Conservation (phyloP, 148 eudicot genomes). For the Vaccinium macrocarpon region DNA sequence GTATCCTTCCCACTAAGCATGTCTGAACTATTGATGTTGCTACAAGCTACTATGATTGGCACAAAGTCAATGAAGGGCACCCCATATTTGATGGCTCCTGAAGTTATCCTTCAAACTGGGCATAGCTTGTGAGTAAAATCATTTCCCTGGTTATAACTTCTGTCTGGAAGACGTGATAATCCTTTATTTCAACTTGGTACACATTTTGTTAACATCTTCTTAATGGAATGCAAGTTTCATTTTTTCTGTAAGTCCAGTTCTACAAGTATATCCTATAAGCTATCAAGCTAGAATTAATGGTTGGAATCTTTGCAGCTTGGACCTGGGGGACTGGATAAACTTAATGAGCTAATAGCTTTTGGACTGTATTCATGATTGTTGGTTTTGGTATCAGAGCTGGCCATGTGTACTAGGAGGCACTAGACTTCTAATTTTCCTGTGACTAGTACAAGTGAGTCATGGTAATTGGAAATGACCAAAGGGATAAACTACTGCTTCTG, state of each 20-base stretch:
- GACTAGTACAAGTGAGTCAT: background rate
- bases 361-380: background rate
- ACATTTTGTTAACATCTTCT: background rate
- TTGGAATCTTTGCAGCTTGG: background rate
- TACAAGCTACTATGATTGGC: too few species aligned
- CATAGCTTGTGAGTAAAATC: constrained; percentile 31
- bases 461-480: background rate
- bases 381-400: background rate
- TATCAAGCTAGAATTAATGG: too few species aligned
- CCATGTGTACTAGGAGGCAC: background rate
- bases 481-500: background rate
- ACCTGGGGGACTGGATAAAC: too few species aligned
- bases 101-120: constrained; percentile 66
- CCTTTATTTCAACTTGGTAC: background rate
- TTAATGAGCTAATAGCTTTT: background rate
- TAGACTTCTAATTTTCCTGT: background rate
- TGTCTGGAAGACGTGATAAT: background rate
- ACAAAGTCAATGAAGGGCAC: too few species aligned
- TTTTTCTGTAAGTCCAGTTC: background rate
- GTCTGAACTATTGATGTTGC: too few species aligned
- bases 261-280: too few species aligned
- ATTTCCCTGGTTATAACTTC: background rate
- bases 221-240: background rate
- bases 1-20: too few species aligned
- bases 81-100: constrained; percentile 99